A percentile compares a stretch with the other conserved stretches of the same genome.
Conservation (phyloP, 257 asterid species). For the Plantago elongata region DNA sequence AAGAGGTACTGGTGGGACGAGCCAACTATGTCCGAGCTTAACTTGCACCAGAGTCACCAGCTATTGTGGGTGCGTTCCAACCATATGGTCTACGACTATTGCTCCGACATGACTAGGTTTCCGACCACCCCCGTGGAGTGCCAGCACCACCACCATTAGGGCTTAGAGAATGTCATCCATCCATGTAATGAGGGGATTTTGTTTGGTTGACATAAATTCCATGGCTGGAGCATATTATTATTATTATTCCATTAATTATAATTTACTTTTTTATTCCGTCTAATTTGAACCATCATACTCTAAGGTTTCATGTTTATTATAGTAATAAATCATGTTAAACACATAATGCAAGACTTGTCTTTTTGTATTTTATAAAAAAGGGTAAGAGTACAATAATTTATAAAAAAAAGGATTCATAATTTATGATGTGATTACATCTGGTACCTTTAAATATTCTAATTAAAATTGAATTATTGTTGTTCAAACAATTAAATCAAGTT, state of each 20-base stretch:
- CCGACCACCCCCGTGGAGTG: slow-evolving; percentile 65
- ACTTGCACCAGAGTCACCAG: slow-evolving; percentile 78
- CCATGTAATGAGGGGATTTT: slow-evolving; percentile 1
- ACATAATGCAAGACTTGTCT: no score
- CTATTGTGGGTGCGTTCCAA: slow-evolving; percentile 79
- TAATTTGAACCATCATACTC: neutral
- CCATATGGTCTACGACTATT: slow-evolving; percentile 78
- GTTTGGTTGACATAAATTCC: slow-evolving; percentile 28
- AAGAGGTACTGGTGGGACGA: slow-evolving; percentile 74
- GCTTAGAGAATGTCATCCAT: neutral
- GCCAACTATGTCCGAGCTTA: slow-evolving; percentile 62
- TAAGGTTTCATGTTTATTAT: no score
- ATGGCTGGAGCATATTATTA: slow-evolving; percentile 18
- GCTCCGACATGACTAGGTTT: slow-evolving; percentile 62
- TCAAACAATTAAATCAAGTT: no score
- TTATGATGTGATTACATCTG: no score
- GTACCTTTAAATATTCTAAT: no score
- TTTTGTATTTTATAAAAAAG: no score
- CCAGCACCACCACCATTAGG: slow-evolving; percentile 60
- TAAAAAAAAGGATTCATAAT: no score
- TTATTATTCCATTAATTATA: neutral
- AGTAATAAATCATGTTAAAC: no score
- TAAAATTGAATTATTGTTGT: no score
- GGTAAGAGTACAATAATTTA: no score
- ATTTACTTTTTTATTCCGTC: neutral